Evolutionary conservation across 1,284 basidiomycete species (phyloP), one percentile per base, ranked within the genome.

Genomic region (Apiotrichum gracile): DNA sequence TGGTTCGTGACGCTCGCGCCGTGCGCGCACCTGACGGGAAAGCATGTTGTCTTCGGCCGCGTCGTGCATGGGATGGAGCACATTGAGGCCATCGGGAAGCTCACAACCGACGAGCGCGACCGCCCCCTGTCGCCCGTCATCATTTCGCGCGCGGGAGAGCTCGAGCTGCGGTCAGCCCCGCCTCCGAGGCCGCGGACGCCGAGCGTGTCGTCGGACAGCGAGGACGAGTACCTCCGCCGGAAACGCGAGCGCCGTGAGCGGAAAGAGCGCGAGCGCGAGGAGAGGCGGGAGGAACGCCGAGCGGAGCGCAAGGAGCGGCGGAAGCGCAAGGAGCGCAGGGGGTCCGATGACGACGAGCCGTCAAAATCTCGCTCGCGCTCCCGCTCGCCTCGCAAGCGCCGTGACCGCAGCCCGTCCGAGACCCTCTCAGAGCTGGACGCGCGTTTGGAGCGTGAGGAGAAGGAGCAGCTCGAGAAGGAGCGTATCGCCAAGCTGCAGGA

Each of bases 111-210:
- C 49, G 66, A 64, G 0, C 71, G 73, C 38, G 79, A 81, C 61
- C 79, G 85, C 4, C 92, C 92, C 0, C 71, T 80, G 4, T 76
- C 80, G 1, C 83, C 86, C 2, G 82, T 94, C 10, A 77, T 81
- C n/a, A 84, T 97, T 54, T 75, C 79, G 2, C 87, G 85, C 66
- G 91, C 87, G 53, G 91, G 91, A 22, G 88, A 96, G 72, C 82
- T 96, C 21, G 85, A 91, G 69, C 79, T 89, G 9, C 80, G 81
- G 39, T 78, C 77, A 61, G 24, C 45, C 2, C n/a, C 45, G 1
- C 16, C 34, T 3, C 77, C 77, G 5, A 52, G 57, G 12, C 13
- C 55, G 12, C 34, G 19, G n/a, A 50, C 61, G 13, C 48, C 54
- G 19, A 61, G 62, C 14, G 49, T 21, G 12, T 62, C 55, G 21